Evolutionary conservation across 108 stramenopile genomes (phyloP), one percentile per base, ranked within the genome.

Genomic region (Cyclotella distinguenda): DNA sequence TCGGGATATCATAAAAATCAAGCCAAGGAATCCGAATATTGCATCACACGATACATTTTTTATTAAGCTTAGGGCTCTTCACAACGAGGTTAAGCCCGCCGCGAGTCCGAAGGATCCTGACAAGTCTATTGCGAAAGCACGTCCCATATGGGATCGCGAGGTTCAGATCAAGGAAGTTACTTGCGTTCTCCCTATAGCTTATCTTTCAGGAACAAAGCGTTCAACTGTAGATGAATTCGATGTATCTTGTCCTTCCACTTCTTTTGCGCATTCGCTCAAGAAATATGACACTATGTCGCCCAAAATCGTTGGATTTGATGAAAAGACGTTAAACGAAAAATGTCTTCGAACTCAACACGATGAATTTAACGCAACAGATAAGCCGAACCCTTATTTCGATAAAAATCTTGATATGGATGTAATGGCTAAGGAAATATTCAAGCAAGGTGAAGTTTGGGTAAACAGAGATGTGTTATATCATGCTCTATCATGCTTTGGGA

Each of bases 401-500:
- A 6, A 36, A 36, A 56, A 19, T 2, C 22, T 56, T 0, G 35
- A 56, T 38, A 56, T 56, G 55, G 55, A 56, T 28, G 22, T 56
- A 4, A 36, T 56, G 36, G 55, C 55, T 22, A 36, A 56, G 22
- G 55, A 56, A 56, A 13, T 56, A 39, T 56, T 56, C 55, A 56
- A 56, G 21, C 34, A 38, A 56, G 22, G 22, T 28, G 55, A 56
- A 4, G 36, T 56, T 4, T 56, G 55, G 55, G 12, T 38, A 7
- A 56, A 21, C 28, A 22, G 55, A 22, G 55, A 56, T 13, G 35
- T 56, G 36, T 22, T 56, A 36, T 56, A 39, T 23, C 55, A 56
- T 13, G 55, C 55, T 12, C 36, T 56, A 0, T 56, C 55, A 12
- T 36, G 19, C 34, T 56, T 56, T 39, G 18, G 19, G 1, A 18